These are phyloP conservation scores for Venturia carpophila DNA, from an alignment of 2,329 filamentous ascomycete species.

Conservation along the genomic window DNA sequence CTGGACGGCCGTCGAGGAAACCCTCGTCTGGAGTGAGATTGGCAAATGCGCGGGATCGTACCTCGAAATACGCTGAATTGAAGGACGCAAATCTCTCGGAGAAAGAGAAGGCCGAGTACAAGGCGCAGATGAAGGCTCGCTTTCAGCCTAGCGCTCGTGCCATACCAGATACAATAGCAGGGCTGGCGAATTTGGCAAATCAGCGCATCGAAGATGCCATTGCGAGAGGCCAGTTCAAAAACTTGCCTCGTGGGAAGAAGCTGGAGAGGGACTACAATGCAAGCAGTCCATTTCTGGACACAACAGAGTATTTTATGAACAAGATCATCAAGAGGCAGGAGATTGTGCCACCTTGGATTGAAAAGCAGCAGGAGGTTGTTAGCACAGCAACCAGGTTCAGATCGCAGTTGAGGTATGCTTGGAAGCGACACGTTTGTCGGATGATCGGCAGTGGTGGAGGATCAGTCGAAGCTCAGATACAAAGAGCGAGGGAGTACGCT, in stretches of 20 bases:
- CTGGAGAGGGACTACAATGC: constrained; percentile 76
- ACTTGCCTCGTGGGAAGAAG: constrained; percentile 71
- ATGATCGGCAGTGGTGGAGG: constrained; percentile 73
- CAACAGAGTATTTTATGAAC: constrained; percentile 97
- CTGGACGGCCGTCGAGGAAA: constrained; percentile 36
- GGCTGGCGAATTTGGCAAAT: constrained; percentile 76
- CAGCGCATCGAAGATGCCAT: constrained; percentile 92
- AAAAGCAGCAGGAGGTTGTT: constrained; percentile 88
- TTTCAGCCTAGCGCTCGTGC: constrained; percentile 65
- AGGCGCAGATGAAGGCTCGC: constrained; percentile 68
- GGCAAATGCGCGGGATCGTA: constrained; percentile 51
- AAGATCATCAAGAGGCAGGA: constrained; percentile 97
- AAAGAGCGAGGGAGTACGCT: constrained; percentile 64
- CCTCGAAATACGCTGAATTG: constrained; percentile 46
- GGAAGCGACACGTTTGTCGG: constrained; percentile 73
- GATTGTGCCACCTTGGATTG: constrained; percentile 94
- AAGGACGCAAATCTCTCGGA: constrained; percentile 54
- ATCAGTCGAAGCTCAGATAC: constrained; percentile 63
- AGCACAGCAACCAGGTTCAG: constrained; percentile 64
- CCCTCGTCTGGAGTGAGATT: constrained; percentile 42
- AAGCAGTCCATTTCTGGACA: constrained; percentile 85
- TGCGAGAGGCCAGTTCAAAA: constrained; percentile 77
- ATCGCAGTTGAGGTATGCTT: constrained; percentile 66
- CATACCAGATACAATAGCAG: constrained; percentile 69
- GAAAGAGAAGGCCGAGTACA: constrained; percentile 63